Conservation (phyloP, 352 stramenopile genomes). For the Globisporangium irregulare region DNA sequence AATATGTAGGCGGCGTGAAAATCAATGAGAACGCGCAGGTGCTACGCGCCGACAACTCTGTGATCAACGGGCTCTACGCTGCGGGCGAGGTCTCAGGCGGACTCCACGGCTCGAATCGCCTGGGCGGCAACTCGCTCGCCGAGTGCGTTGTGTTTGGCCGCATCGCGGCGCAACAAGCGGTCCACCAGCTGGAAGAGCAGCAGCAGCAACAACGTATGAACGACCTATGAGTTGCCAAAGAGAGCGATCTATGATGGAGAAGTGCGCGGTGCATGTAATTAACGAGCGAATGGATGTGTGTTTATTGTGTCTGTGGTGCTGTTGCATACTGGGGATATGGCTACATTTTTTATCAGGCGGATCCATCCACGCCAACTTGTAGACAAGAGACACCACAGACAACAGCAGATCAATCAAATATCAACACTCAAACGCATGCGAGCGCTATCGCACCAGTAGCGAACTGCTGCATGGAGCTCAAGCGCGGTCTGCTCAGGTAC, state of each 20-base stretch:
- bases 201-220: conserved; percentile 11
- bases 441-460: neutral
- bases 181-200: conserved; percentile 23
- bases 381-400: neutral
- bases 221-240: neutral
- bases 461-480: neutral
- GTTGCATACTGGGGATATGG: neutral
- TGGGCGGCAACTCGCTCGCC: conserved; percentile 87
- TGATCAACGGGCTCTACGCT: conserved; percentile 87
- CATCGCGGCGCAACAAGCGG: conserved; percentile 58
- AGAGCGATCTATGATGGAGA: neutral
- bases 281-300: neutral
- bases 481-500: neutral
- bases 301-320: neutral
- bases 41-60: conserved; percentile 47
- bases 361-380: neutral
- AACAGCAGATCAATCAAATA: too few species aligned
- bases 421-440: too few species aligned
- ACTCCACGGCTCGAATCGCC: conserved; percentile 90
- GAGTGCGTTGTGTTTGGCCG: conserved; percentile 93
- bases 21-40: conserved; percentile 88
- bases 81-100: conserved; percentile 93
- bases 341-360: neutral
- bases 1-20: conserved; percentile 76
- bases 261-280: neutral